These are phyloP conservation scores for Leccinum subgranulosum DNA, from an alignment of 768 basidiomycete genomes.

Conservation along the genomic window DNA sequence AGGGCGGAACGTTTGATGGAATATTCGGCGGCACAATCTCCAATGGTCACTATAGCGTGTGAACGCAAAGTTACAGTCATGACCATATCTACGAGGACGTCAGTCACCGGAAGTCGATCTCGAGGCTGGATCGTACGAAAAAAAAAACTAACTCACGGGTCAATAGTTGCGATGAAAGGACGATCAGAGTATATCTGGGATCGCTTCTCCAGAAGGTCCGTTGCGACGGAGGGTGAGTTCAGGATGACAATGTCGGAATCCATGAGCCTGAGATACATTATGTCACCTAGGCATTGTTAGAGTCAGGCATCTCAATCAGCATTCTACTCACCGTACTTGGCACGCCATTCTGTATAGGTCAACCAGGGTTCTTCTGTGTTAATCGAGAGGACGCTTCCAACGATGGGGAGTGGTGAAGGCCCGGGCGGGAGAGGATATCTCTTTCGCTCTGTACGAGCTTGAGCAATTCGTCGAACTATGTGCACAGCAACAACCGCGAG, in stretches of 20 bases:
- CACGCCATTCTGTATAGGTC: constrained; percentile 8
- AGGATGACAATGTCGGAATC: constrained; percentile 43
- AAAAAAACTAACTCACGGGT: neutral
- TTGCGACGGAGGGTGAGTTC: constrained; percentile 38
- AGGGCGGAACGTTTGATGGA: neutral
- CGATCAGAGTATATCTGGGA: constrained; percentile 41
- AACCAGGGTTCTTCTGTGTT: constrained; percentile 5
- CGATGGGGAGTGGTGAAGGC: constrained; percentile 2
- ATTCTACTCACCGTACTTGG: constrained; percentile 4
- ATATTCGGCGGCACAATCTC: constrained; percentile 1
- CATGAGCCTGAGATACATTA: constrained; percentile 46
- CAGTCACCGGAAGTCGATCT: neutral
- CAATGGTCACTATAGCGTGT: constrained; percentile 1
- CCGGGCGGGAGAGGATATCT: constrained; percentile 10
- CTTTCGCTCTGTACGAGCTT: neutral
- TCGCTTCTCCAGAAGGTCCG: constrained; percentile 44
- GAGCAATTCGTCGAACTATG: neutral
- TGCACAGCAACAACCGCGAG: neutral
- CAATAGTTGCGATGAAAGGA: constrained; percentile 7
- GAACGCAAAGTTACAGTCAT: constrained; percentile 2
- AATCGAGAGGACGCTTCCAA: neutral
- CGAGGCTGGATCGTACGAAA: neutral
- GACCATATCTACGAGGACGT: constrained; percentile 3
- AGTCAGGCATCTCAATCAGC: neutral
- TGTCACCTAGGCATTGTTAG: constrained; percentile 28